Percentiles rank a stretch among this genome's conserved stretches.
Conservation (phyloP, 1,284 basidiomycete species). For the Ustilago vetiveriae region DNA sequence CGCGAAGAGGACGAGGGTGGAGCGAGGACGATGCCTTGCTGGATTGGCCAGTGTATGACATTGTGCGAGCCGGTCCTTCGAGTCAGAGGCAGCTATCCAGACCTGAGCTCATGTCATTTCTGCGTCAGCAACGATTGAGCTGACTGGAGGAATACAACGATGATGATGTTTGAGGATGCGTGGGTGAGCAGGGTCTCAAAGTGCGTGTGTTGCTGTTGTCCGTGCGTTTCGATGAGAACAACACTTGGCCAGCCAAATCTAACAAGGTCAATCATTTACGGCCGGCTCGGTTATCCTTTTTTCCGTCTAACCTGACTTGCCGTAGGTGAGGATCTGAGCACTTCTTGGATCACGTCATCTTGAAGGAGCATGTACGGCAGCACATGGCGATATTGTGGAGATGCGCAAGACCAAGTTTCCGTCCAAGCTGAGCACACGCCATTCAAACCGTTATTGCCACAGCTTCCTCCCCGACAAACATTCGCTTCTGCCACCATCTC, state of each 20-base stretch:
- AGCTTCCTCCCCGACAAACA: too few species aligned
- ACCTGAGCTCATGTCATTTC: too few species aligned
- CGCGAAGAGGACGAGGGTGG: slow-evolving; percentile 1
- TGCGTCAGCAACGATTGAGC: too few species aligned
- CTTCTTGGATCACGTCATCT: slow-evolving; percentile 21
- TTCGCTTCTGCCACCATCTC: background rate
- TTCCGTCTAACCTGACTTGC: background rate
- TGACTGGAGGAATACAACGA: too few species aligned
- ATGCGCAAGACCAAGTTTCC: too few species aligned
- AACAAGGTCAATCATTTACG: too few species aligned
- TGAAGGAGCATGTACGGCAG: background rate
- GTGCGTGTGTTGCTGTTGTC: background rate
- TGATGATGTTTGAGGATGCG: too few species aligned
- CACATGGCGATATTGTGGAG: too few species aligned
- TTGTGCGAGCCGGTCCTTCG: background rate
- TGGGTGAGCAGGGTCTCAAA: background rate
- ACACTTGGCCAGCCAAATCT: background rate
- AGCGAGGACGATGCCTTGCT: slow-evolving; percentile 25
- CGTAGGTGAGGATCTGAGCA: too few species aligned
- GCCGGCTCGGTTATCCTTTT: slow-evolving; percentile 1
- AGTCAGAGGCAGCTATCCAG: too few species aligned
- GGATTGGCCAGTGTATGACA: slow-evolving; percentile 21
- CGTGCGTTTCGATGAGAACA: background rate
- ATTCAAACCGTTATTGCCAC: too few species aligned
- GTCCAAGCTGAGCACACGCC: too few species aligned